A percentile compares a stretch with the other conserved stretches of the same genome.
These are phyloP conservation scores for Teunomyces atbi DNA, from an alignment of 805 yeast genomes.

Conservation along the genomic window DNA sequence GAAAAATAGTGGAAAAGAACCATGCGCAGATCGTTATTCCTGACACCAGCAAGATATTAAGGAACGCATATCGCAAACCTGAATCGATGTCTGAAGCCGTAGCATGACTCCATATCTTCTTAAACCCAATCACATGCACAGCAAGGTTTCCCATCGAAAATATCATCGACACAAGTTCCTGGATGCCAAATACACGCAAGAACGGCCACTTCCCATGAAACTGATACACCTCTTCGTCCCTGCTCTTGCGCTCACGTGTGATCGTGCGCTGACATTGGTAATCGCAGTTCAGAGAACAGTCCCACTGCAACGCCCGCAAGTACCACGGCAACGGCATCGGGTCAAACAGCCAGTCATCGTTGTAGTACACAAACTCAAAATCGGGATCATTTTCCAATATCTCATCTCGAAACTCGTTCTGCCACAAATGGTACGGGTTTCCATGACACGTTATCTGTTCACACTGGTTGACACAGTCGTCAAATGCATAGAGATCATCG, in stretches of 20 bases:
- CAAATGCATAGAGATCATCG: slow-evolving; percentile 56
- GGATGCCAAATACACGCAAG: slow-evolving; percentile 69
- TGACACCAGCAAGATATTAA: slow-evolving; percentile 48
- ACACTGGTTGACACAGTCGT: slow-evolving; percentile 55
- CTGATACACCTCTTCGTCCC: slow-evolving; percentile 63
- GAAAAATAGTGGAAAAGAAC: slow-evolving; percentile 83
- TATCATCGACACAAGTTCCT: slow-evolving; percentile 76
- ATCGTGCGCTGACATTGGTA: slow-evolving; percentile 85
- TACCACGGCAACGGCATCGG: slow-evolving; percentile 39
- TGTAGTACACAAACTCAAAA: slow-evolving; percentile 23
- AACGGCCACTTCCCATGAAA: slow-evolving; percentile 99
- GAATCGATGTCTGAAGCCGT: background rate
- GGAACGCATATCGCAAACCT: slow-evolving; percentile 6
- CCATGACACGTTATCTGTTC: slow-evolving; percentile 31
- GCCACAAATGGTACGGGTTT: slow-evolving; percentile 27
- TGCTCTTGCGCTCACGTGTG: slow-evolving; percentile 50
- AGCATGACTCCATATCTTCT: slow-evolving; percentile 7
- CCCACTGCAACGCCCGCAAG: slow-evolving; percentile 44
- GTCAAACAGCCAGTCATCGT: slow-evolving; percentile 35
- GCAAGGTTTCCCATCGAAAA: slow-evolving; percentile 59
- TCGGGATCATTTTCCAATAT: slow-evolving; percentile 13
- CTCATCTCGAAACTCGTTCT: slow-evolving; percentile 20
- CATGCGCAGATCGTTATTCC: slow-evolving; percentile 80
- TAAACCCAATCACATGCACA: slow-evolving; percentile 24
- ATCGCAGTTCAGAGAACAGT: slow-evolving; percentile 68